A percentile compares a stretch with the other conserved stretches of the same genome.
Evolutionary conservation across 2,329 filamentous ascomycete genomes (phyloP).

Genomic region (Ophiostoma sp.): DNA sequence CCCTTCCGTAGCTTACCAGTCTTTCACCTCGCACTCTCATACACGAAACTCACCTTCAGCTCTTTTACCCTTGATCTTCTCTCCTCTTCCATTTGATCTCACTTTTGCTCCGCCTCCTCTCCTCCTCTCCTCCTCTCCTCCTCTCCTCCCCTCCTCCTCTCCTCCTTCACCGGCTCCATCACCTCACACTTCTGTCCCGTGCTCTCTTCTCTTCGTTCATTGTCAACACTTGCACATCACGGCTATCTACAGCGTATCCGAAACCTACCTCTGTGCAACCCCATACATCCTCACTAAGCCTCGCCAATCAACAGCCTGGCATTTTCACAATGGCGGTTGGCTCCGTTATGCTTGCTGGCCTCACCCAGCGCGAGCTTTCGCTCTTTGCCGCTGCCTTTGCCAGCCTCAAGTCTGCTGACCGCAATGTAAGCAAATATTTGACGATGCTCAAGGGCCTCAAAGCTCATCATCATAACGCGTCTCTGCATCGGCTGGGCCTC

Average conservation of each 20-base stretch:
- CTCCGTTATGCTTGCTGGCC: slow-evolving; percentile 9
- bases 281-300: neutral
- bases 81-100: neutral
- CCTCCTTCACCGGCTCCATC: neutral
- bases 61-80: neutral
- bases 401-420: slow-evolving; percentile 12
- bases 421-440: slow-evolving; percentile 16
- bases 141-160: no score
- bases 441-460: neutral
- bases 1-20: no score
- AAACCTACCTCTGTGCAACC: neutral
- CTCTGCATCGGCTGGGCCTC: neutral
- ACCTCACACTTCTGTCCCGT: neutral
- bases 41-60: neutral
- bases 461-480: no score
- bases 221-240: neutral
- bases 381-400: slow-evolving; percentile 23
- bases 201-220: neutral
- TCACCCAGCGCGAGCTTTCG: slow-evolving; percentile 25
- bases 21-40: no score
- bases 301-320: neutral
- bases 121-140: neutral
- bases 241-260: neutral
- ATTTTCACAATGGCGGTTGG: neutral
- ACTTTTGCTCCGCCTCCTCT: neutral